Evolutionary conservation across 192 early-diverging fungal species (phyloP).

Genomic region (Backusella morwellensis): DNA sequence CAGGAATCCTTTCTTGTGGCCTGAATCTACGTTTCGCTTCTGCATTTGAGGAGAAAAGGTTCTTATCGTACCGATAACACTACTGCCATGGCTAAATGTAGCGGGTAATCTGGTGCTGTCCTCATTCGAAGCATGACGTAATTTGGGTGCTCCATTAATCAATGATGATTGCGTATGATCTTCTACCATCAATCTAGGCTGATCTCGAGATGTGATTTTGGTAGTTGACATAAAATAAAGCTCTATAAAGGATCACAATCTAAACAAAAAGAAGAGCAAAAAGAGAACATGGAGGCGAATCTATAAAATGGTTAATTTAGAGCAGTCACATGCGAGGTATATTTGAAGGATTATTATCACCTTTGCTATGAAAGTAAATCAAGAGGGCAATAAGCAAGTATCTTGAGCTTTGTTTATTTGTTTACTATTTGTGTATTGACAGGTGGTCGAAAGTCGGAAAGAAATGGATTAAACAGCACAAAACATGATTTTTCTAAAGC

Average conservation of each 20-base stretch:
- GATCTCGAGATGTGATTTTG: constrained; percentile 3
- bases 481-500: too few relatives aligned
- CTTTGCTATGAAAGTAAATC: too few relatives aligned
- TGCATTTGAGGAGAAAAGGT: not conserved
- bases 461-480: too few relatives aligned
- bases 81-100: not conserved
- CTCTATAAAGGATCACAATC: not conserved
- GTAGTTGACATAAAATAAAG: not conserved
- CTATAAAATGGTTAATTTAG: too few relatives aligned
- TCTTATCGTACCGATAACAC: not conserved
- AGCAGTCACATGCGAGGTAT: too few relatives aligned
- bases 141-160: not conserved
- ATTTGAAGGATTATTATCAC: too few relatives aligned
- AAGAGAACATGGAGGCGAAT: not conserved
- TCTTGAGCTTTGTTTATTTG: too few relatives aligned
- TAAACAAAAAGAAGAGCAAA: not conserved
- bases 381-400: too few relatives aligned
- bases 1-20: not conserved
- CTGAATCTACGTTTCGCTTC: not conserved
- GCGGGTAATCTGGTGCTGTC: not conserved
- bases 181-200: not conserved
- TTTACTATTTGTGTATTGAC: too few relatives aligned
- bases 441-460: too few relatives aligned
- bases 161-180: not conserved
- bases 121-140: not conserved